phyloP scores from a whole-genome alignment of 2,329 filamentous ascomycete species.

The Nemania sp. region DNA sequence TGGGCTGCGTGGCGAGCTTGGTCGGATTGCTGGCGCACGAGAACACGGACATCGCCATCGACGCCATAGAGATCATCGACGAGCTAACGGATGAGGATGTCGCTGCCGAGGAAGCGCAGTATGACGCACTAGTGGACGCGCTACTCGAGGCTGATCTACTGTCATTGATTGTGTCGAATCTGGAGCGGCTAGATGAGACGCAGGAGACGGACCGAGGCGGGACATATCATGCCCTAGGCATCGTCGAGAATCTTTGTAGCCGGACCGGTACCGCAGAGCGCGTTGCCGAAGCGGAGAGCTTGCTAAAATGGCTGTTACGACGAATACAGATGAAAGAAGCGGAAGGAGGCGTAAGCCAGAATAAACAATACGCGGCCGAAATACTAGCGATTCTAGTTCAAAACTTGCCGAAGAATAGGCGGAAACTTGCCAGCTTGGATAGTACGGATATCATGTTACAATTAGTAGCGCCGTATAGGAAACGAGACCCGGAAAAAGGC shows the following conservation, averaged over 20 bases:
- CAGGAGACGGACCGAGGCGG: conserved; percentile 79
- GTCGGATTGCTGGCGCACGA: conserved; percentile 90
- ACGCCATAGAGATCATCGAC: conserved; percentile 86
- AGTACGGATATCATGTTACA: conserved; percentile 85
- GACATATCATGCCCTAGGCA: conserved; percentile 84
- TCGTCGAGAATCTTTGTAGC: conserved; percentile 87
- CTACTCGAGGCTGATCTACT: conserved; percentile 77
- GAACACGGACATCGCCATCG: conserved; percentile 96
- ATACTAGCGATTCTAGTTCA: conserved; percentile 90
- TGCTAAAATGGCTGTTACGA: conserved; percentile 82
- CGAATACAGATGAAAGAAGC: conserved; percentile 71
- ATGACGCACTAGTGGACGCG: conserved; percentile 79
- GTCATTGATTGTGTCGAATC: conserved; percentile 79
- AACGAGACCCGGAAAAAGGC: conserved; percentile 85
- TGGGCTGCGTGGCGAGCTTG: conserved; percentile 64
- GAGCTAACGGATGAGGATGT: conserved; percentile 97
- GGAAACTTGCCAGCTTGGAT: conserved; percentile 72
- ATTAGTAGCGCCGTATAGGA: conserved; percentile 85
- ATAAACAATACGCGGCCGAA: conserved; percentile 95
- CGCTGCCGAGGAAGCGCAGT: conserved; percentile 81
- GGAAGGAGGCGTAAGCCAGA: conserved; percentile 75
- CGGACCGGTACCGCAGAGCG: conserved; percentile 72
- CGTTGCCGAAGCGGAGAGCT: conserved; percentile 74
- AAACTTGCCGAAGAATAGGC: conserved; percentile 74
- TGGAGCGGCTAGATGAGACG: conserved; percentile 83